These are phyloP conservation scores for Volvox reticuliferus DNA, from an alignment of 139 green algal genomes.

Conservation along the genomic window DNA sequence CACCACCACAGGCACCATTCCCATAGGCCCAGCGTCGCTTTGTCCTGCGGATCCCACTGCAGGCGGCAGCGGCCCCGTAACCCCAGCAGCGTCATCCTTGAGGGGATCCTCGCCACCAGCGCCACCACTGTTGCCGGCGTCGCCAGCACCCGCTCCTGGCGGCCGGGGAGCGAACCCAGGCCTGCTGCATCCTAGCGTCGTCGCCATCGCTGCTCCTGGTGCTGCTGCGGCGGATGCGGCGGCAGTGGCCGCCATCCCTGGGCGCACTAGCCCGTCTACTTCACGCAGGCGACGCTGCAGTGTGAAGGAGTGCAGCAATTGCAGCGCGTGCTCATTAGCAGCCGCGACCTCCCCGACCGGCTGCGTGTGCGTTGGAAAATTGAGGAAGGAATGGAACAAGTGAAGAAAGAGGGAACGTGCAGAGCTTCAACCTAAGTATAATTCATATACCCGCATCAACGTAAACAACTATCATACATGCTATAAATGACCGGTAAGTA, in stretches of 20 bases:
- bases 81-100: not conserved
- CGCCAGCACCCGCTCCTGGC: not conserved
- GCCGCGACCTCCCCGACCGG: not conserved
- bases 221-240: conserved; percentile 11
- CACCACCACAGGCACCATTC: not conserved
- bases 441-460: no score
- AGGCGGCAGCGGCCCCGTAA: no score
- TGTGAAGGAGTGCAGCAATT: conserved; percentile 27
- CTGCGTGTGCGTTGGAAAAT: no score
- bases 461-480: no score
- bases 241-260: not conserved
- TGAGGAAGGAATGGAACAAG: no score
- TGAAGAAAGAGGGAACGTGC: no score
- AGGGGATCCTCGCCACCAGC: not conserved
- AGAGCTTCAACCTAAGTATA: no score
- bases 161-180: no score
- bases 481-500: no score
- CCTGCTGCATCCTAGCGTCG: no score
- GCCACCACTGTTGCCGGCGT: not conserved
- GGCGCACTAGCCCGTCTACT: conserved; percentile 4
- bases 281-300: conserved; percentile 29
- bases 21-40: no score
- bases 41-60: no score
- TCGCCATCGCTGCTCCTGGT: not conserved
- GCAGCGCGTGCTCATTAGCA: conserved; percentile 18